A percentile compares a stretch with the other conserved stretches of the same genome.
These are phyloP conservation scores for Amanita phalloides DNA, from an alignment of 768 basidiomycete genomes.

Conservation along the genomic window DNA sequence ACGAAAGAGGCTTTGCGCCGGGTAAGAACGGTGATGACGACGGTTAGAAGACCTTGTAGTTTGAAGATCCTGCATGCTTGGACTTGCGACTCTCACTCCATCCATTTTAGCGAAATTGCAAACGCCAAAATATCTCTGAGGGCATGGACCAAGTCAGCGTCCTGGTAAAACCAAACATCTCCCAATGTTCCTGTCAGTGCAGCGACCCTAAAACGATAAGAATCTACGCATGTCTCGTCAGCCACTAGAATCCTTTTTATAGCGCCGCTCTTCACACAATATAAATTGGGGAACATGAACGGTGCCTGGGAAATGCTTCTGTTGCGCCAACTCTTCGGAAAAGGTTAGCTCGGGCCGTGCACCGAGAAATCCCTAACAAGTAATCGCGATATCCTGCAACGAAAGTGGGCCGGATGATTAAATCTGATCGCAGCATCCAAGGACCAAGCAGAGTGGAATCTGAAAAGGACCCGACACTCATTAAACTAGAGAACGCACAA, in stretches of 20 bases:
- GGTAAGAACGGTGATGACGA: slow-evolving; percentile 28
- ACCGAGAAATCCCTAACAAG: not conserved
- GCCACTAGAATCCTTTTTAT: not conserved
- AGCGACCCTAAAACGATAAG: slow-evolving; percentile 50
- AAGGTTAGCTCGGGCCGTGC: not conserved
- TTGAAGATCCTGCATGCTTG: slow-evolving; percentile 33
- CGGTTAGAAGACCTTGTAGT: slow-evolving; percentile 25
- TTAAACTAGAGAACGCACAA: not conserved
- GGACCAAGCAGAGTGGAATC: not conserved
- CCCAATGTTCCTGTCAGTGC: slow-evolving; percentile 51
- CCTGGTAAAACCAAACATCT: slow-evolving; percentile 25
- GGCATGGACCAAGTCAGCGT: not conserved
- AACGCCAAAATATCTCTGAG: slow-evolving; percentile 50
- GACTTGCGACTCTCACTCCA: not conserved
- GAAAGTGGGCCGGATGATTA: slow-evolving; percentile 38
- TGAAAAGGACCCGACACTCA: not conserved
- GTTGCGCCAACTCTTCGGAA: slow-evolving; percentile 41
- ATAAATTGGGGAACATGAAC: slow-evolving; percentile 51
- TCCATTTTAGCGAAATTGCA: slow-evolving; percentile 18
- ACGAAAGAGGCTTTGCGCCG: slow-evolving; percentile 37
- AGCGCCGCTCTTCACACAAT: slow-evolving; percentile 20
- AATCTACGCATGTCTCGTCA: slow-evolving; percentile 40
- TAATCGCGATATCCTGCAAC: slow-evolving; percentile 34
- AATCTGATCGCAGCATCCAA: slow-evolving; percentile 53
- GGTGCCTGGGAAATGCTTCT: slow-evolving; percentile 24